phyloP scores from a whole-genome alignment of 179 eudicot genomes.

The Spinacia oleracea region DNA sequence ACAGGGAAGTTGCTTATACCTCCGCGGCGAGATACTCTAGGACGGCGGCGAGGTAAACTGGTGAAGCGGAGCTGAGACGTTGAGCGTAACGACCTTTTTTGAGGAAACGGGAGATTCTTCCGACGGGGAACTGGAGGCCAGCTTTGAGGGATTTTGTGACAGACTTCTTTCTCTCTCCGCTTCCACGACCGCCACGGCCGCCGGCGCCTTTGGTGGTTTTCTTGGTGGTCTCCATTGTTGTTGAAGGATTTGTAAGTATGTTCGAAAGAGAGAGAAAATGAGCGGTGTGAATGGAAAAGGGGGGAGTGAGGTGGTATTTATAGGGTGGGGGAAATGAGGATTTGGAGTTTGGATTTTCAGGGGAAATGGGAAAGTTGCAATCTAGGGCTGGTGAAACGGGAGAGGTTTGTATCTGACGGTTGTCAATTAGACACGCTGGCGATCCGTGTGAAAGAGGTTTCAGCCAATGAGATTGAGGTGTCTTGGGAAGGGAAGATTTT shows the following conservation, averaged over 20 bases:
- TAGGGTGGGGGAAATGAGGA: slow-evolving; percentile 12
- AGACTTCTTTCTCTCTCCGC: slow-evolving; percentile 49
- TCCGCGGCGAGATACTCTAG: slow-evolving; percentile 55
- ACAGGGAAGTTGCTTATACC: slow-evolving; percentile 22
- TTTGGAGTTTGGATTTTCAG: not conserved
- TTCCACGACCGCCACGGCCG: slow-evolving; percentile 39
- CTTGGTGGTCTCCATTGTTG: slow-evolving; percentile 31
- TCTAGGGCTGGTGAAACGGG: not conserved
- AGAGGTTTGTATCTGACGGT: slow-evolving; percentile 17
- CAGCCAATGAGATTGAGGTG: not conserved
- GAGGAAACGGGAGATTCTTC: slow-evolving; percentile 40
- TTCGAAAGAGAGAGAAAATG: not conserved
- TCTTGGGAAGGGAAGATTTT: not conserved
- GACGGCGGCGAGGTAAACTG: slow-evolving; percentile 52
- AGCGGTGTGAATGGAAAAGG: not conserved
- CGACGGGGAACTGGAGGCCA: slow-evolving; percentile 59
- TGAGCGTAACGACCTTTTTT: slow-evolving; percentile 57
- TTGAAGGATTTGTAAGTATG: not conserved
- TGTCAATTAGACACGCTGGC: slow-evolving; percentile 24
- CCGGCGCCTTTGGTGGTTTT: slow-evolving; percentile 34
- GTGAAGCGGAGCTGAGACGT: slow-evolving; percentile 53
- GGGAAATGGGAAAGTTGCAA: not conserved
- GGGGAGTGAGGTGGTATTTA: slow-evolving; percentile 22
- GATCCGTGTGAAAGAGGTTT: slow-evolving; percentile 19
- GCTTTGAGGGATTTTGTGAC: slow-evolving; percentile 44